Conservation (phyloP, 1,139 yeast species). For the Nakaseomyces delphensis region DNA sequence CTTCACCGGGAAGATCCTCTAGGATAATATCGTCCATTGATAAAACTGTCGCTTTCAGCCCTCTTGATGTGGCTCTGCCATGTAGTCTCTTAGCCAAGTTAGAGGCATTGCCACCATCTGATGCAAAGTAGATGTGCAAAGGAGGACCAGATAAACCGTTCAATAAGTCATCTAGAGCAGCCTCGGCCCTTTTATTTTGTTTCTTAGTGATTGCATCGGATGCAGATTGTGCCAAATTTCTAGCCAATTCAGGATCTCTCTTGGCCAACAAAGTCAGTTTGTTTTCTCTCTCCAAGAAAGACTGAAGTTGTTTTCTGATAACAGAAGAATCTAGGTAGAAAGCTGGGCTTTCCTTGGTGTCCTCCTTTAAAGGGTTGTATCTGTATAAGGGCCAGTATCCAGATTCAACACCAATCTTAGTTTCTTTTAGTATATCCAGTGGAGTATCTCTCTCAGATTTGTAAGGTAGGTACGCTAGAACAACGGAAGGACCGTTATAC, state of each 20-base stretch:
- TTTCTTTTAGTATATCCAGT: slow-evolving; percentile 68
- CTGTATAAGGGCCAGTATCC: slow-evolving; percentile 96
- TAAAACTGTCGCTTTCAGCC: slow-evolving; percentile 65
- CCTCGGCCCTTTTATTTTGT: slow-evolving; percentile 64
- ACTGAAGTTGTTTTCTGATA: slow-evolving; percentile 65
- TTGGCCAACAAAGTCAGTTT: slow-evolving; percentile 67
- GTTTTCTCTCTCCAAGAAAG: slow-evolving; percentile 83
- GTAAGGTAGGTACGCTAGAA: slow-evolving; percentile 84
- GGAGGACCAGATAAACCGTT: slow-evolving; percentile 94
- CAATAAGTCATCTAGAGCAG: slow-evolving; percentile 64
- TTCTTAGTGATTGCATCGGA: slow-evolving; percentile 53
- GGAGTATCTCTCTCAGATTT: slow-evolving; percentile 58
- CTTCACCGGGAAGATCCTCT: slow-evolving; percentile 75
- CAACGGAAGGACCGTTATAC: slow-evolving; percentile 83
- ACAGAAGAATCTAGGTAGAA: slow-evolving; percentile 81
- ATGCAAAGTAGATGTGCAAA: slow-evolving; percentile 78
- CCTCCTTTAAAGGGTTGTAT: slow-evolving; percentile 54
- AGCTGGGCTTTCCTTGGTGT: slow-evolving; percentile 36
- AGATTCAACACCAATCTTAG: slow-evolving; percentile 81
- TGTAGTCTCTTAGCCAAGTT: slow-evolving; percentile 71
- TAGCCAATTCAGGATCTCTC: slow-evolving; percentile 66
- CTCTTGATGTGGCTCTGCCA: slow-evolving; percentile 78
- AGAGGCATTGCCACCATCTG: slow-evolving; percentile 94
- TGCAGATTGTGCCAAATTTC: slow-evolving; percentile 56
- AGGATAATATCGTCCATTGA: slow-evolving; percentile 80